Conservation (phyloP, 2,329 filamentous ascomycete genomes). For the Trichophyton rubrum region DNA sequence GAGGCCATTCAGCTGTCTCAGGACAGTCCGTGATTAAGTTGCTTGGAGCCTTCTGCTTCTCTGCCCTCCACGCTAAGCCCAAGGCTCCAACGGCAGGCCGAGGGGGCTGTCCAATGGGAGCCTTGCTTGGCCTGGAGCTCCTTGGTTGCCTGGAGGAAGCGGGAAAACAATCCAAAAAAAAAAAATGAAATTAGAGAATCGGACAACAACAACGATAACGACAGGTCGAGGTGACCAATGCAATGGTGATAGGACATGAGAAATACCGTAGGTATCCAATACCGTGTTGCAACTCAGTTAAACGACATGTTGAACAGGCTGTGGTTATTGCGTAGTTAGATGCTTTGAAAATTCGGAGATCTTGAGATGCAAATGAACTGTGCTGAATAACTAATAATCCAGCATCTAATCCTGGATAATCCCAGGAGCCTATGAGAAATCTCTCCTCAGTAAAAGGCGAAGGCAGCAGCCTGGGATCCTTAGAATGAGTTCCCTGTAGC, state of each 20-base stretch:
- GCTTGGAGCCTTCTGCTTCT: background rate
- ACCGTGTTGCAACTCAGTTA: background rate
- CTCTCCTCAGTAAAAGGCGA: background rate
- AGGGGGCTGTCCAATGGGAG: constrained; percentile 1
- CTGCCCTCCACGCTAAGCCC: constrained; percentile 1
- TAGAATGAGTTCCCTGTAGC: background rate
- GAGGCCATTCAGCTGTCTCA: background rate
- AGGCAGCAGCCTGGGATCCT: background rate
- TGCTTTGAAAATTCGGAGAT: background rate
- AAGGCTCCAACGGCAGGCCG: background rate
- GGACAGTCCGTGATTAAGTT: background rate
- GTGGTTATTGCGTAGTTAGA: background rate
- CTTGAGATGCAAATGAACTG: background rate
- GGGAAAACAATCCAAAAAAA: background rate
- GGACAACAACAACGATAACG: background rate
- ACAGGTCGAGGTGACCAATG: background rate
- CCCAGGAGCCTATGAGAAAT: background rate
- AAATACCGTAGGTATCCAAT: background rate
- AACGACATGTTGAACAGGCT: background rate
- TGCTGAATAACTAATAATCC: background rate
- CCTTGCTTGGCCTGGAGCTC: background rate
- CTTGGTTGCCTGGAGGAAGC: background rate
- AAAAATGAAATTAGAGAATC: background rate
- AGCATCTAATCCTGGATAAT: background rate
- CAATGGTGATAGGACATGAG: background rate